Base-by-base conservation (phyloP, 2,329 filamentous ascomycete species). In the Aschersonia sp. region DNA sequence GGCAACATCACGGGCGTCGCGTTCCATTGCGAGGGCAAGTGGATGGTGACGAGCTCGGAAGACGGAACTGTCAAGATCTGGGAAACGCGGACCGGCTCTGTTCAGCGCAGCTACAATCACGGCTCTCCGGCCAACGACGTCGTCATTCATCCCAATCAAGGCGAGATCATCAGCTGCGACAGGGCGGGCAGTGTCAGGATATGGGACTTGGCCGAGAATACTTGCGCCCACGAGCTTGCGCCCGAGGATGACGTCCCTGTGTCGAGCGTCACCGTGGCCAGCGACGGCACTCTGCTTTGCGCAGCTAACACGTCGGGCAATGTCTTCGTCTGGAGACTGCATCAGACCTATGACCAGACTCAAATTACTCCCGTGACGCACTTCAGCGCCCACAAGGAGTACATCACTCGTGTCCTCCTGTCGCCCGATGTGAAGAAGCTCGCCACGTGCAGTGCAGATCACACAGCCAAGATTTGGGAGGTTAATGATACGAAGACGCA, bases 141-240 rank as follows among this genome's bases (percentile, higher is more conserved):
- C 6, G 92, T 97, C n/a, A 98, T 98, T 49, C 92, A 98, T 64
- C 92, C 92, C 0, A 98, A 98, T 61, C 92, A 98, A 69, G 92
- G 91, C 51, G 92, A 98, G 70, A 84, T 98, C 52, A 95, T 98
- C 60, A 94, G 87, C 63, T 96, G 91, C 63, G 92, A 98, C 63
- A 81, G 91, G 35, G 83, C 85, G 45, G 92, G 92, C 45, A 94
- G 89, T 63, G 88, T 98, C 51, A 76, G 91, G 41, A 85, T 98
- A 53, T 98, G 92, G 92, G 92, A 98, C 60, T 67, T 98, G 49
- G 89, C 89, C 6, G 89, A 97, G 74, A 97, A 96, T 62, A 94
- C 89, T 59, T 98, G 92, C 71, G 89, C 86, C 0, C 91, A 97
- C 64, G 87, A 97, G 67, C 75, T 98, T 53, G 94, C 96, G 44